A percentile compares a stretch with the other conserved stretches of the same genome.
Evolutionary conservation across 345 rosid species (phyloP).

Genomic region (Aurinia saxatilis): DNA sequence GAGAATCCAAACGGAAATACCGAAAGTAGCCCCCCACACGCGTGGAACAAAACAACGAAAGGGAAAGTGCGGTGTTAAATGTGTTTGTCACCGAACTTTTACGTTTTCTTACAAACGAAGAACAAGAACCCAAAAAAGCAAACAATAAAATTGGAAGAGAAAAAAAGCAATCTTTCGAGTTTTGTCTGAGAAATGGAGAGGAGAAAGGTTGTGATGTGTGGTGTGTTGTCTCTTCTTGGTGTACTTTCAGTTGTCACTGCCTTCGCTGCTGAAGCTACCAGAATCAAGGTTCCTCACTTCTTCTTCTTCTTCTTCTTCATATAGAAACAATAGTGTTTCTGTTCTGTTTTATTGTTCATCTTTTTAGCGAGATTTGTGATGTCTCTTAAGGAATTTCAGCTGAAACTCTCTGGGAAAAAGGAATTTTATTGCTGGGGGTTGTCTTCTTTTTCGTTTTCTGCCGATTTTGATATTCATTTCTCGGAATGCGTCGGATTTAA

Average conservation of each 20-base stretch:
- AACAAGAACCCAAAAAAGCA: neutral
- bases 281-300: slow-evolving; percentile 53
- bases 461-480: neutral
- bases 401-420: neutral
- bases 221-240: slow-evolving; percentile 54
- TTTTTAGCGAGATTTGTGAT: neutral
- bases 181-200: slow-evolving; percentile 45
- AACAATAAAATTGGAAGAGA: neutral
- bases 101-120: slow-evolving; percentile 22
- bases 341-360: slow-evolving; percentile 6
- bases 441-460: neutral
- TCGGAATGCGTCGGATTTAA: neutral
- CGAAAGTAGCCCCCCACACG: neutral
- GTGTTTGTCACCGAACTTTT: slow-evolving; percentile 17
- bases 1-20: no score
- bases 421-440: neutral
- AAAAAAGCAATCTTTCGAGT: neutral
- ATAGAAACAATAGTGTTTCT: neutral
- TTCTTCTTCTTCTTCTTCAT: neutral
- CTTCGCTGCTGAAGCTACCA: slow-evolving; percentile 87
- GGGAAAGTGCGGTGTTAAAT: slow-evolving; percentile 4
- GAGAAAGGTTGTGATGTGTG: slow-evolving; percentile 45
- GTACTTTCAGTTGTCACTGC: slow-evolving; percentile 72
- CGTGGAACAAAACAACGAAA: neutral
- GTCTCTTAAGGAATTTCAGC: neutral